Percentiles rank a stretch among this genome's conserved stretches.
phyloP scores from a whole-genome alignment of 768 basidiomycete species.

The Hydnum rufescens region DNA sequence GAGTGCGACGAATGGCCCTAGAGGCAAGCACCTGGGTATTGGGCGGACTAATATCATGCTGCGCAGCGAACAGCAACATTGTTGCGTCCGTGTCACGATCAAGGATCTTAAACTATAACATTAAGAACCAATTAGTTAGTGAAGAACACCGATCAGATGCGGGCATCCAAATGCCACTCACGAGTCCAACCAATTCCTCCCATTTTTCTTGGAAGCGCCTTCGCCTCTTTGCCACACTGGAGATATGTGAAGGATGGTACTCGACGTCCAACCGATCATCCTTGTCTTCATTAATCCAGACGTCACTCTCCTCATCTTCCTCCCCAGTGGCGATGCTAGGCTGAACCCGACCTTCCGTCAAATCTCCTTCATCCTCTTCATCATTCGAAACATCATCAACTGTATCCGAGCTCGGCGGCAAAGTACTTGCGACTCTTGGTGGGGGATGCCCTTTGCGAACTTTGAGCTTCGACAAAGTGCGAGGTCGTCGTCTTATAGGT shows the following conservation, averaged over 20 bases:
- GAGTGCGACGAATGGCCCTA: neutral
- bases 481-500: neutral
- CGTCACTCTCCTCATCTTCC: neutral
- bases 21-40: neutral
- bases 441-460: neutral
- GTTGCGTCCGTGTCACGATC: neutral
- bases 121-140: neutral
- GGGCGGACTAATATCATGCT: neutral
- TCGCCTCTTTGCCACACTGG: neutral
- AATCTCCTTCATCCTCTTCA: neutral
- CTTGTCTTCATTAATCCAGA: neutral
- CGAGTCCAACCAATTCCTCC: neutral
- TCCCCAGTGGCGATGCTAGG: neutral
- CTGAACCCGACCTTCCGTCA: neutral
- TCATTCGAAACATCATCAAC: neutral
- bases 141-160: neutral
- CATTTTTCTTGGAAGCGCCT: neutral
- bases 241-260: neutral
- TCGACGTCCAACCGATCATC: neutral
- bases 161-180: neutral
- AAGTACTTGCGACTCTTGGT: neutral
- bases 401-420: neutral
- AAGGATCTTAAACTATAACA: neutral
- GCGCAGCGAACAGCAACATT: neutral
- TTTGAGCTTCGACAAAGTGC: neutral